phyloP scores from a whole-genome alignment of 78 protist species.

The Dictyostelium firmibasis region DNA sequence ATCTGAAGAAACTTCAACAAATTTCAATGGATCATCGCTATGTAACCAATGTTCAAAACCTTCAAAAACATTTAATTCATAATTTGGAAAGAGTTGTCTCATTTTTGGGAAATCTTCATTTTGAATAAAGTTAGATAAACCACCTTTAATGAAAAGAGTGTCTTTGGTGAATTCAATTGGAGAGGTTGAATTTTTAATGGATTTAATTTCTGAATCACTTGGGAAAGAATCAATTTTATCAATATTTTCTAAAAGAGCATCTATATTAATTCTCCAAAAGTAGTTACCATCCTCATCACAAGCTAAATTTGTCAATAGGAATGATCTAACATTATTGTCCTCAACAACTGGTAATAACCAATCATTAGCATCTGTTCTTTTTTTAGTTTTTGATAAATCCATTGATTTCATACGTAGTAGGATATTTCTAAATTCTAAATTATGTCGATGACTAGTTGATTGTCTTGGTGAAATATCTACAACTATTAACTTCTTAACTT shows the following conservation, averaged over 20 bases:
- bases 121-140: slow-evolving; percentile 24
- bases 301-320: slow-evolving; percentile 34
- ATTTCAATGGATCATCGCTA: slow-evolving; percentile 40
- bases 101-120: slow-evolving; percentile 7
- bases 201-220: background rate
- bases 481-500: background rate
- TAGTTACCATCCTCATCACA: background rate
- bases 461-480: slow-evolving; percentile 55
- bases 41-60: slow-evolving; percentile 68
- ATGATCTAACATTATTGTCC: slow-evolving; percentile 28
- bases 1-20: background rate
- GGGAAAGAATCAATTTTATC: slow-evolving; percentile 9
- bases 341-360: slow-evolving; percentile 21
- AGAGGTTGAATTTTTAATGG: background rate
- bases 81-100: slow-evolving; percentile 25
- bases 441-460: background rate
- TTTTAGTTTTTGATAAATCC: background rate
- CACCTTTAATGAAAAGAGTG: slow-evolving; percentile 42
- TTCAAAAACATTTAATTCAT: background rate
- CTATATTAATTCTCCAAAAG: slow-evolving; percentile 25
- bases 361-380: slow-evolving; percentile 35
- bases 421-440: slow-evolving; percentile 9
- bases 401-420: slow-evolving; percentile 17
- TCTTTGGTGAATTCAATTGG: background rate
- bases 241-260: slow-evolving; percentile 1